These are phyloP conservation scores for Papiliotrema nemorosa DNA, from an alignment of 1,284 basidiomycete genomes.

Conservation along the genomic window DNA sequence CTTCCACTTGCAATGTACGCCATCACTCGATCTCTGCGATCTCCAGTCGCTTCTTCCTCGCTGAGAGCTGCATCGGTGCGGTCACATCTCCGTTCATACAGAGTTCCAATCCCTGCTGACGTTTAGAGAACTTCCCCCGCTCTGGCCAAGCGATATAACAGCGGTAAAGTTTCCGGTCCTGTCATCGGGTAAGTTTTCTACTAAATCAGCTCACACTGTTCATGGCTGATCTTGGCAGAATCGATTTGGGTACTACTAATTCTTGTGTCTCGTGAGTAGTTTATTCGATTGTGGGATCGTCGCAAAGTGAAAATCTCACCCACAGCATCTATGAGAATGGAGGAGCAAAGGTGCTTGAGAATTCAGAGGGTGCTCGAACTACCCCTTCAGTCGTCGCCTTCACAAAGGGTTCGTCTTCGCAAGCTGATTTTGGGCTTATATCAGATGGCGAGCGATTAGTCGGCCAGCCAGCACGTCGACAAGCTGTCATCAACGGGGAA, in stretches of 20 bases:
- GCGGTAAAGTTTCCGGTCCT: constrained; percentile 52
- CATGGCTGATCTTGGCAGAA: no score
- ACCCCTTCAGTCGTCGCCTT: constrained; percentile 98
- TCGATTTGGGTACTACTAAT: constrained; percentile 59
- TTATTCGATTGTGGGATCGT: neutral
- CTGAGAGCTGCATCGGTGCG: constrained; percentile 18
- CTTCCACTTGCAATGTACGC: constrained; percentile 39
- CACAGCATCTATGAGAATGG: constrained; percentile 76
- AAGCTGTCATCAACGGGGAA: constrained; percentile 92
- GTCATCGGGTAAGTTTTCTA: constrained; percentile 44
- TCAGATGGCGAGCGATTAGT: constrained; percentile 79
- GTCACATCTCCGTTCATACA: neutral
- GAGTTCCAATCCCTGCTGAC: constrained; percentile 2
- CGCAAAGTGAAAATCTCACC: no score
- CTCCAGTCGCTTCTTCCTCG: constrained; percentile 14
- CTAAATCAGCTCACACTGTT: neutral
- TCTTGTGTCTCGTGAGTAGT: constrained; percentile 72
- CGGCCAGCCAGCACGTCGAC: constrained; percentile 94
- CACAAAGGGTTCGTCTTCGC: constrained; percentile 66
- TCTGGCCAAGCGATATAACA: constrained; percentile 49
- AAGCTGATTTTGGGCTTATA: neutral
- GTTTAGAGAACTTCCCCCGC: constrained; percentile 32
- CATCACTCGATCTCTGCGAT: constrained; percentile 33
- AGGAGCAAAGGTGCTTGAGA: constrained; percentile 90
- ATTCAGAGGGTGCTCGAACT: constrained; percentile 94